Conservation (phyloP, 352 stramenopile species). For the Plasmopara halstedii region DNA sequence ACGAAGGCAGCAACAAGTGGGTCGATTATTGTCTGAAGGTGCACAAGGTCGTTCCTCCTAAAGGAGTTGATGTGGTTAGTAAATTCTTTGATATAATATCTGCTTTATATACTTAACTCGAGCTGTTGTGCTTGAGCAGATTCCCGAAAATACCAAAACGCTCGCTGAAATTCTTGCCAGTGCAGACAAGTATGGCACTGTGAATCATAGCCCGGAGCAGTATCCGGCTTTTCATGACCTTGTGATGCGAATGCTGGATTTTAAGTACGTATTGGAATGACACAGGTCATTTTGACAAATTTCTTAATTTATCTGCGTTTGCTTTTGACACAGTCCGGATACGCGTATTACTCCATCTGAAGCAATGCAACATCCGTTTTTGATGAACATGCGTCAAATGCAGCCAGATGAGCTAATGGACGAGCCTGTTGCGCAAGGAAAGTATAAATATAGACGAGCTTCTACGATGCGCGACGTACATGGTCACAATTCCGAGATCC, state of each 20-base stretch:
- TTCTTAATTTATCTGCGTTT: slow-evolving; percentile 1
- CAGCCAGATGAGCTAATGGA: slow-evolving; percentile 32
- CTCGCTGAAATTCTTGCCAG: slow-evolving; percentile 57
- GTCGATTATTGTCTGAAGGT: slow-evolving; percentile 65
- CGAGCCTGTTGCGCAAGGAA: slow-evolving; percentile 26
- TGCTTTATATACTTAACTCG: neutral
- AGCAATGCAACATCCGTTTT: slow-evolving; percentile 92
- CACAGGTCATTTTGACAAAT: neutral
- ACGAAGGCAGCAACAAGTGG: slow-evolving; percentile 44
- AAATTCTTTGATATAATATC: neutral
- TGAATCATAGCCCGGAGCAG: slow-evolving; percentile 67
- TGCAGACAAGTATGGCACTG: slow-evolving; percentile 32
- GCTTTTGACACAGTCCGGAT: slow-evolving; percentile 37
- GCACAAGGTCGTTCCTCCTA: slow-evolving; percentile 36
- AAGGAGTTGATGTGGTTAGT: slow-evolving; percentile 31
- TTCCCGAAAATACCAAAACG: slow-evolving; percentile 31
- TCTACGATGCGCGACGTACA: slow-evolving; percentile 35
- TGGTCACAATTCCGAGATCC: slow-evolving; percentile 20
- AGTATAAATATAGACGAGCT: slow-evolving; percentile 41
- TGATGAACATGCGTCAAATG: slow-evolving; percentile 40
- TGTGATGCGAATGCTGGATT: slow-evolving; percentile 92
- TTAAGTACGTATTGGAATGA: slow-evolving; percentile 63
- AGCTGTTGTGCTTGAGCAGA: slow-evolving; percentile 9
- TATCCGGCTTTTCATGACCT: slow-evolving; percentile 93
- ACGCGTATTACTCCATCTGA: slow-evolving; percentile 89